phyloP scores from a whole-genome alignment of 805 yeast genomes.

The Yamadazyma scolyti region DNA sequence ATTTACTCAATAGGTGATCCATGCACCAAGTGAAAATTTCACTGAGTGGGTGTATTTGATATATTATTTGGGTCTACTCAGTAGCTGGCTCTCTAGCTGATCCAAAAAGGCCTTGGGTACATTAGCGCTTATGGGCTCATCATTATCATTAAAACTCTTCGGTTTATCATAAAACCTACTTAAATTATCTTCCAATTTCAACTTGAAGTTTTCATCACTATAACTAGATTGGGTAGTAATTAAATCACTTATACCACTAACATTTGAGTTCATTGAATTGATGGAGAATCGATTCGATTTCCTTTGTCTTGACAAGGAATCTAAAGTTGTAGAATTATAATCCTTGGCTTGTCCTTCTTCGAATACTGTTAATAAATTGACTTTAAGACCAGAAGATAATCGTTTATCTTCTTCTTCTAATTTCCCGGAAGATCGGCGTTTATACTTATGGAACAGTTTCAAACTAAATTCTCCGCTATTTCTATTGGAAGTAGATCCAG shows the following conservation, averaged over 20 bases:
- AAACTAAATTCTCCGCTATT: slow-evolving; percentile 19
- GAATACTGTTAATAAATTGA: slow-evolving; percentile 36
- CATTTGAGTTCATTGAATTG: slow-evolving; percentile 48
- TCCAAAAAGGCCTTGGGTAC: background rate
- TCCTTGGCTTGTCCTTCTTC: slow-evolving; percentile 25
- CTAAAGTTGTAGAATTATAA: slow-evolving; percentile 34
- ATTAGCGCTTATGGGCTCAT: background rate
- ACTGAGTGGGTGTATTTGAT: no score
- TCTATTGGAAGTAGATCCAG: slow-evolving; percentile 9
- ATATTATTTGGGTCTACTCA: no score
- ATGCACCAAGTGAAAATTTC: no score
- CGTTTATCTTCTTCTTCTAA: slow-evolving; percentile 24
- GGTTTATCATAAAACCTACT: slow-evolving; percentile 32
- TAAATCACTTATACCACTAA: slow-evolving; percentile 44
- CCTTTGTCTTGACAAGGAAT: slow-evolving; percentile 25
- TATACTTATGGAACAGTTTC: slow-evolving; percentile 38
- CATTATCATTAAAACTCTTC: slow-evolving; percentile 20
- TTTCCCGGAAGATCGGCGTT: no score
- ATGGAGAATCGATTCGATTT: slow-evolving; percentile 50
- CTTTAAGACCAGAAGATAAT: slow-evolving; percentile 33
- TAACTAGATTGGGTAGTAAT: slow-evolving; percentile 39
- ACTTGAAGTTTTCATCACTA: slow-evolving; percentile 29
- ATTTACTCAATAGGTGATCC: no score
- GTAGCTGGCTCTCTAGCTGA: background rate
- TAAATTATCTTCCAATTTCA: slow-evolving; percentile 36